Evolutionary conservation across 2,329 filamentous ascomycete genomes (phyloP).

Genomic region (Fusarium hainanense): DNA sequence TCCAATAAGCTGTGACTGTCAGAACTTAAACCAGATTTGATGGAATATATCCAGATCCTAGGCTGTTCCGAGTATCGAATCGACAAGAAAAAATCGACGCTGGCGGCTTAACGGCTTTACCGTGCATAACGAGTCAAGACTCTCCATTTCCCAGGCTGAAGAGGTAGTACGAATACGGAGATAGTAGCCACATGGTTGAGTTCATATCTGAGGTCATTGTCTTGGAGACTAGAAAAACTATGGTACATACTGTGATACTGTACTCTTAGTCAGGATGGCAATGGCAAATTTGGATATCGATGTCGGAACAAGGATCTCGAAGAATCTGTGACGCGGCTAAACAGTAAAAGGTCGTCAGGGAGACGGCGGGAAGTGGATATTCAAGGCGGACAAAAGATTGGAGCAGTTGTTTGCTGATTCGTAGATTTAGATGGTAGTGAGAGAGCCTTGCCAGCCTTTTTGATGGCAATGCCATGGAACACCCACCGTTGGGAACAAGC

Average conservation of each 20-base stretch:
- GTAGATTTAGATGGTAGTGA: neutral
- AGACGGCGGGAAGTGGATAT: conserved; percentile 44
- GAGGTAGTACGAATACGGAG: conserved; percentile 32
- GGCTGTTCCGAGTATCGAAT: neutral
- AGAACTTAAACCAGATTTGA: neutral
- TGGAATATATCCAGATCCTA: neutral
- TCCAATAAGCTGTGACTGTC: neutral
- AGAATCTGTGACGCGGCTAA: conserved; percentile 8
- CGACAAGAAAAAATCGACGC: neutral
- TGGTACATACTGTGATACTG: neutral
- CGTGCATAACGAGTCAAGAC: conserved; percentile 18
- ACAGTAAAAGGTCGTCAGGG: conserved; percentile 32
- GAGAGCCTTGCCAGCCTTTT: conserved; percentile 19
- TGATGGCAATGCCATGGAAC: conserved; percentile 30
- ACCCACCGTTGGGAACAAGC: conserved; percentile 31
- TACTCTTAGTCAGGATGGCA: neutral
- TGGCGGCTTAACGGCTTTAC: neutral
- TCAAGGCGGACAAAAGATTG: conserved; percentile 18
- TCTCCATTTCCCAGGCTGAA: conserved; percentile 5
- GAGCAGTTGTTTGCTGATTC: conserved; percentile 18
- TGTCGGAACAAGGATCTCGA: conserved; percentile 14
- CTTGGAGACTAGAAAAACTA: neutral
- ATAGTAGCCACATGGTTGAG: conserved; percentile 1
- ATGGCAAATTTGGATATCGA: conserved; percentile 12
- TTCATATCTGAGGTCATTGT: neutral